These are phyloP conservation scores for Fermentozyma sake DNA, from an alignment of 1,139 yeast species.

Conservation along the genomic window DNA sequence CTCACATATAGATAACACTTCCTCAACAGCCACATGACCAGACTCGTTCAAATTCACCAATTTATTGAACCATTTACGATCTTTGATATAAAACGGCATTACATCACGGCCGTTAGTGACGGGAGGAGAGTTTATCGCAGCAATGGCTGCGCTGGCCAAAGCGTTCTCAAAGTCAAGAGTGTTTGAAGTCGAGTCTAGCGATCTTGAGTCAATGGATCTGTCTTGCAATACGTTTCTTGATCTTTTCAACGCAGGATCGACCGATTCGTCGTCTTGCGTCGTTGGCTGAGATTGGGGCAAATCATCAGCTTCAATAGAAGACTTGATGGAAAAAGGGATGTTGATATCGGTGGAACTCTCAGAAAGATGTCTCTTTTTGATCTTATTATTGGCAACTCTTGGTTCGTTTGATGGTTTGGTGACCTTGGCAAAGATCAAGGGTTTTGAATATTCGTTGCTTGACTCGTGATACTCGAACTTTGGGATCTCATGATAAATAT, in stretches of 20 bases:
- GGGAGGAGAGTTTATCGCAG: conserved; percentile 32
- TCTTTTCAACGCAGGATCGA: conserved; percentile 29
- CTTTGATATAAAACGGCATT: conserved; percentile 31
- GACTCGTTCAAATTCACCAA: conserved; percentile 28
- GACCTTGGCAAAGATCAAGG: conserved; percentile 21
- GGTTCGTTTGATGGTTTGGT: conserved; percentile 8
- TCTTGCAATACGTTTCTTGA: conserved; percentile 14
- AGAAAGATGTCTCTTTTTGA: conserved; percentile 14
- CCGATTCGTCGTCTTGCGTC: conserved; percentile 20
- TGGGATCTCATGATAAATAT: conserved; percentile 29
- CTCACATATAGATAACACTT: conserved; percentile 33
- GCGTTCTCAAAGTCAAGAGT: conserved; percentile 27
- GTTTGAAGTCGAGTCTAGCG: conserved; percentile 9
- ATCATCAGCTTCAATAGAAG: conserved; percentile 8
- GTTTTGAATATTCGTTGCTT: conserved; percentile 26
- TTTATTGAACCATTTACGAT: conserved; percentile 39
- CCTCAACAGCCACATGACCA: conserved; percentile 26
- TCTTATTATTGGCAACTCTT: conserved; percentile 1
- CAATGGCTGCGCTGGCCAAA: conserved; percentile 30
- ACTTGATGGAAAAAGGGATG: conserved; percentile 8
- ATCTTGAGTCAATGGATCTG: conserved; percentile 5
- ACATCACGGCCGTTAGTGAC: conserved; percentile 21
- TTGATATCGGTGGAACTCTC: conserved; percentile 9
- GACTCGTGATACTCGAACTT: conserved; percentile 32
- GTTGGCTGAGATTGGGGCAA: conserved; percentile 7